phyloP scores from a whole-genome alignment of 176 grass and related monocot species.

The Bolboschoenus planiculmis region DNA sequence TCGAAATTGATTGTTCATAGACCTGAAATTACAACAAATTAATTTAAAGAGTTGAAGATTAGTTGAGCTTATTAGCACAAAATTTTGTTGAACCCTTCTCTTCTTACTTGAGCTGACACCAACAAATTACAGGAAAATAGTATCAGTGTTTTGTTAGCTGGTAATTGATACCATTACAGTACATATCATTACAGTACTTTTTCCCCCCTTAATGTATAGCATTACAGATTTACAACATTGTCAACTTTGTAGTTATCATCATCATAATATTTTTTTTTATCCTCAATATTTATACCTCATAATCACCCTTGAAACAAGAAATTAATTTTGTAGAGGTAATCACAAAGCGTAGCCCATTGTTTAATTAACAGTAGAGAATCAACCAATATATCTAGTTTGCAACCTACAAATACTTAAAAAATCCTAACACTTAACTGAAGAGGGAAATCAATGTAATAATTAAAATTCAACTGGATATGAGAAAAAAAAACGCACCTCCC shows the following conservation, averaged over 20 bases:
- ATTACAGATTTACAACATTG: background rate
- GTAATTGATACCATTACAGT: background rate
- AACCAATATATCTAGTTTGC: too few species aligned
- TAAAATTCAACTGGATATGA: background rate
- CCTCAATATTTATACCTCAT: background rate
- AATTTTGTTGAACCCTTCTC: background rate
- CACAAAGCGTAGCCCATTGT: background rate
- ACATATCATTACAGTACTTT: background rate
- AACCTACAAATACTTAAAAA: background rate
- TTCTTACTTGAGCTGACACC: background rate
- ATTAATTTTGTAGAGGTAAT: background rate
- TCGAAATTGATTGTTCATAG: conserved; percentile 85
- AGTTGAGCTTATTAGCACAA: background rate
- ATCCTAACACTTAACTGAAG: background rate
- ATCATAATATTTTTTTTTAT: background rate
- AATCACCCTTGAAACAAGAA: background rate
- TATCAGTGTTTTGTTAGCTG: background rate
- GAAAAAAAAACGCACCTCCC: conserved; percentile 45
- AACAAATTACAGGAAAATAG: background rate
- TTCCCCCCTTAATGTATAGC: background rate
- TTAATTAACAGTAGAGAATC: background rate
- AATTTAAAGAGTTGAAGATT: background rate
- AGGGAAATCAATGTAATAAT: background rate
- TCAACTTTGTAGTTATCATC: background rate
- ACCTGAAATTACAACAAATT: conserved; percentile 37